Base-by-base conservation (phyloP, 2,329 filamentous ascomycete species). In the Plectosphaerella sp. region DNA sequence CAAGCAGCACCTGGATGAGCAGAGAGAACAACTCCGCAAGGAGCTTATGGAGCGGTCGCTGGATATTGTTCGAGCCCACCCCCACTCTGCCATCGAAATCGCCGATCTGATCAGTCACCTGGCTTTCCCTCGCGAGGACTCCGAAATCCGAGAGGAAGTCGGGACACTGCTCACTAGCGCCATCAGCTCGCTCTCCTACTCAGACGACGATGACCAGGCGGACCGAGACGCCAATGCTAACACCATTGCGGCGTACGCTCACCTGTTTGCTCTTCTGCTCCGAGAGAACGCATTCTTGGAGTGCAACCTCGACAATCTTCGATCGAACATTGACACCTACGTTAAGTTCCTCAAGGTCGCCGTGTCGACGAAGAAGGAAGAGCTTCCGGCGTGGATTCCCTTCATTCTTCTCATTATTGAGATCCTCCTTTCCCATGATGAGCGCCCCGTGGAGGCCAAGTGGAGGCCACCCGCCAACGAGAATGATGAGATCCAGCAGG, bases 391-490 rank as follows among this genome's bases (percentile, higher is more conserved):
- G 2, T 99, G 93, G 91, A 87, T 97, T 57, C 89, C 91, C 12
- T 92, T 94, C 62, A 84, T 97, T 33, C 76, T 99, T 35, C 78
- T 97, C 15, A 88, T 99, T 48, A 79, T 97, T 47, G 94, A 99
- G 74, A 89, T 89, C 50, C 76, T 97, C 33, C 76, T 99, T n/a
- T 87, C 88, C 14, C 89, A 96, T 61, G 94, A 97, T 67, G 87
- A 90, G 61, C 86, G 93, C 58, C 91, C 92, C 3, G 75, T 80
- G 5, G 82, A 88, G 54, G 86, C 89, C 24, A 77, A 80, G 56
- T 96, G 90, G 89, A 86, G 73, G 48, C 53, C 71, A 6, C 83
- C 83, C 2, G 71, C 71, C 41, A 73, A 70, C 24, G 72, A 84
- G 15, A 73, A 75, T 33, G 68, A 82, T 54, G 47, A 67, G 1